Base-by-base conservation (phyloP, 345 rosid species). In the Gynandropsis gynandra region DNA sequence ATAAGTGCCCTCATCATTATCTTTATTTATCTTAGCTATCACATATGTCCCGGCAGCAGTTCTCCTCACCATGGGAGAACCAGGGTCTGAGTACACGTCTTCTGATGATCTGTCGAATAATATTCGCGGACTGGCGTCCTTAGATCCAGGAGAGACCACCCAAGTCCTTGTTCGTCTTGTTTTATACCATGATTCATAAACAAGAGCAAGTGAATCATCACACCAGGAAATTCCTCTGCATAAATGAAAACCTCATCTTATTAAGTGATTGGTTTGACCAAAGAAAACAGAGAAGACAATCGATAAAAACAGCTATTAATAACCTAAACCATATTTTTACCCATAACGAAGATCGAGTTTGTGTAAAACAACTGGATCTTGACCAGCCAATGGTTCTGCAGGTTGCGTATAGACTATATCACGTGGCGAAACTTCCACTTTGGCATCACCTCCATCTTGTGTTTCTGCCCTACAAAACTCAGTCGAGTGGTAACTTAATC, bases 31-130 rank as follows among this genome's bases (percentile, higher is more conserved):
- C 68, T 68, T 87, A 50, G 98, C 98, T 64, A 92, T 83, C 59
- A 92, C 88, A 45, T 87, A 87, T 11, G 76, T 82, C 17, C 90
- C 97, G 50, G 76, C 42, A 36, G 63, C 52, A 7, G 95, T 85
- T 77, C 96, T 92, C 59, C 95, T 82, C 67, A 76, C 63, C 95
- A 92, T 81, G 37, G 98, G 86, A 45, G 97, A 87, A 36, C 98
- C 97, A 66, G 98, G 98, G 67, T 92, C 98, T n/a, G 98, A 85
- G 69, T 92, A 92, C 50, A 78, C 97, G 74, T 92, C 97, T 67
- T 92, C 98, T 0, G 88, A 92, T 66, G 98, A 92, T 64, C 98
- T 76, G 68, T 92, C 97, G 74, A 92, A 92, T 62, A 92, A 70
- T 61, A 87, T 72, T 42, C 80, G 80, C 39, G 95, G 90, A 68